These are phyloP conservation scores for Aspergillus pseudoglaucus DNA, from an alignment of 2,329 filamentous ascomycete genomes.

Conservation along the genomic window DNA sequence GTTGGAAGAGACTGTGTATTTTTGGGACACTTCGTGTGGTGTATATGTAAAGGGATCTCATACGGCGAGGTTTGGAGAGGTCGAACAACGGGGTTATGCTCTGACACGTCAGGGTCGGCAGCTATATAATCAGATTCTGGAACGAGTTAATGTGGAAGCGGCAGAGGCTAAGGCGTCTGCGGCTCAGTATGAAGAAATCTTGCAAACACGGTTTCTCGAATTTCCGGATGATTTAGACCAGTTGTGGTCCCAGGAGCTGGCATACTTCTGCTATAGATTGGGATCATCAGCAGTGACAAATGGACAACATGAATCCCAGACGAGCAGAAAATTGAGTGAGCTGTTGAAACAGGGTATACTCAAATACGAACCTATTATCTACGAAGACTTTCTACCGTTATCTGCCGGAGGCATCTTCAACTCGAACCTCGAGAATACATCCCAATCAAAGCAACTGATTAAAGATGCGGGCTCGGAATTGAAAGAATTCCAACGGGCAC, in stretches of 20 bases:
- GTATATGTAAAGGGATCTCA: constrained; percentile 33
- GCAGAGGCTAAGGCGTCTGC: constrained; percentile 2
- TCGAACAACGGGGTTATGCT: constrained; percentile 49
- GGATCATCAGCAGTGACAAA: constrained; percentile 3
- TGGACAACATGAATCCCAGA: neutral
- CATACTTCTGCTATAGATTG: constrained; percentile 35
- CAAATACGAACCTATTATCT: constrained; percentile 41
- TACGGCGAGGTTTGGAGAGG: constrained; percentile 48
- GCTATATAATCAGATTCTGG: constrained; percentile 43
- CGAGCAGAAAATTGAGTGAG: neutral
- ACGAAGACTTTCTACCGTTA: constrained; percentile 51
- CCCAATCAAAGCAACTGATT: constrained; percentile 16
- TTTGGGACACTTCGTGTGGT: constrained; percentile 19
- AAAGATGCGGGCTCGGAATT: constrained; percentile 20
- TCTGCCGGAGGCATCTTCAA: constrained; percentile 49
- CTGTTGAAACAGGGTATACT: constrained; percentile 31
- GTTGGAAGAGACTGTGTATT: constrained; percentile 43
- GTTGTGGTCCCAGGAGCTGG: constrained; percentile 31
- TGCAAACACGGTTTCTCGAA: constrained; percentile 25
- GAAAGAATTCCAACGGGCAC: constrained; percentile 19
- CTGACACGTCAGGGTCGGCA: constrained; percentile 41
- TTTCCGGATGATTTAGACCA: constrained; percentile 40
- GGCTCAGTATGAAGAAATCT: constrained; percentile 11
- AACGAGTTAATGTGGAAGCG: constrained; percentile 12
- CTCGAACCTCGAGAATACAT: constrained; percentile 33